These are phyloP conservation scores for Saturnispora kantuleensis DNA, from an alignment of 805 yeast genomes.

Conservation along the genomic window DNA sequence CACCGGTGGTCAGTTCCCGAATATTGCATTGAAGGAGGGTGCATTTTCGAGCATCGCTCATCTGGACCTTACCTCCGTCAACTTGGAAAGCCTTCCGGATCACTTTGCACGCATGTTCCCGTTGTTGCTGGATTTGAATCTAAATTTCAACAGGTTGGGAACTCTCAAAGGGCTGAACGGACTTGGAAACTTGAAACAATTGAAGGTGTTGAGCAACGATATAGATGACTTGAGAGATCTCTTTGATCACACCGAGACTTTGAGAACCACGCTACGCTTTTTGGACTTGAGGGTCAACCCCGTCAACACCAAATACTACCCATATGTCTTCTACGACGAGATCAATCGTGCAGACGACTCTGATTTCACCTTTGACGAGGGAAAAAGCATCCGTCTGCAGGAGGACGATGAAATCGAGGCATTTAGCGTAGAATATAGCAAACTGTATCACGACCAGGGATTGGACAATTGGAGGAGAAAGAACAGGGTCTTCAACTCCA, in stretches of 20 bases:
- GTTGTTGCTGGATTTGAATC: constrained; percentile 36
- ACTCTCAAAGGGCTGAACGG: constrained; percentile 28
- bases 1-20: constrained; percentile 18
- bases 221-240: constrained; percentile 28
- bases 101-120: constrained; percentile 34
- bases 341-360: neutral
- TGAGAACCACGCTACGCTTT: constrained; percentile 27
- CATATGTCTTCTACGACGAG: constrained; percentile 40
- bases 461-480: constrained; percentile 31
- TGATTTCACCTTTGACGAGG: constrained; percentile 10
- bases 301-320: constrained; percentile 36
- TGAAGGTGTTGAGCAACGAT: constrained; percentile 38
- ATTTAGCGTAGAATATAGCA: constrained; percentile 37
- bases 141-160: constrained; percentile 38
- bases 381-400: constrained; percentile 25
- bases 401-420: constrained; percentile 44
- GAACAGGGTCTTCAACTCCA: constrained; percentile 21
- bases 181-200: constrained; percentile 28
- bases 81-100: constrained; percentile 30
- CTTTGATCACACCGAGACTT: constrained; percentile 22
- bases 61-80: constrained; percentile 39
- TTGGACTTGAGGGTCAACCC: constrained; percentile 44
- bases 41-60: constrained; percentile 28
- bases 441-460: constrained; percentile 26
- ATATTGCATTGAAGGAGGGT: constrained; percentile 3